Evolutionary conservation across 2,329 filamentous ascomycete species (phyloP), one percentile per base, ranked within the genome.

Genomic region (Hypocreales sp.): DNA sequence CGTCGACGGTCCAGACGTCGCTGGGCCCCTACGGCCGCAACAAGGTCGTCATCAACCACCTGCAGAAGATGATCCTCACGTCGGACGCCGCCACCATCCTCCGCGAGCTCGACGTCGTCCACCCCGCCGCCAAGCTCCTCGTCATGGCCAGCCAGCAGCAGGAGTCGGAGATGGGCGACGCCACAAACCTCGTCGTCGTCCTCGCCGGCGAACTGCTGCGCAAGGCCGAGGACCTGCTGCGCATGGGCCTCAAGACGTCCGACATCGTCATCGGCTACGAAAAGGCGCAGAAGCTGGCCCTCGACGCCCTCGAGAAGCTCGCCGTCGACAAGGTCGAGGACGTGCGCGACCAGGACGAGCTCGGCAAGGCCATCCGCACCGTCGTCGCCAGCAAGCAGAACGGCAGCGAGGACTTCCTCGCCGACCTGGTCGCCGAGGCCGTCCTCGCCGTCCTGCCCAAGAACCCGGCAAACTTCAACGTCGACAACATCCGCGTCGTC

Each of bases 141-240:
- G 90, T 98, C 44, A 98, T 98, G 92, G 87, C 90, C 35, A 87
- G 80, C 54, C 90, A 98, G 58, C 90, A 98, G 61, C 92, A 98
- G 60, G 92, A 98, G 56, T 75, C 86, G 22, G 90, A 98, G 71
- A 93, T 98, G 82, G 90, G 90, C 32, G 92, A 98, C 59, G 90
- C 82, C 30, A 98, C 90, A 32, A 98, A 98, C 58, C 60, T 98
- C 53, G 90, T 98, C 44, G 95, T 98, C 47, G 69, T 98, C 29
- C 64, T 98, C 35, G 90, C 90, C 5, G 90, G 92, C 38, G 90
- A 98, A 64, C 64, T 98, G 46, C 64, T 98, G 44, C 84, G 81
- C 62, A 95, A 98, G 64, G 92, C 92, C 8, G 90, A 98, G 63
- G 86, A 95, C 55, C 63, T 98, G 50, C 64, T 98, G 45, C 74